These are phyloP conservation scores for Ustanciosporium gigantosporum DNA, from an alignment of 1,284 basidiomycete species.

Conservation along the genomic window DNA sequence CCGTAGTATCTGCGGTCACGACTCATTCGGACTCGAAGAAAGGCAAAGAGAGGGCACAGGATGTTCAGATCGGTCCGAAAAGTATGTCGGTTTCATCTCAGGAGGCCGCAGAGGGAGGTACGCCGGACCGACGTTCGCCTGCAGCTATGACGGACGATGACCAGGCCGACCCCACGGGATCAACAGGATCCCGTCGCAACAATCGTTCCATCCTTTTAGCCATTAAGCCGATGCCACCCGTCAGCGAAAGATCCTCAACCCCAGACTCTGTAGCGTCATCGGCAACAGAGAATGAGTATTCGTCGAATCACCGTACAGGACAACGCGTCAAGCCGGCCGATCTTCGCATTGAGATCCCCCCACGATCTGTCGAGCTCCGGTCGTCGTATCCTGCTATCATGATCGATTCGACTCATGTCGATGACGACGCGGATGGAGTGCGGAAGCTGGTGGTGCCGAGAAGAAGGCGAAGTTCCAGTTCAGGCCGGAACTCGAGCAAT, in stretches of 20 bases:
- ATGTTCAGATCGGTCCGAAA: too few relatives aligned
- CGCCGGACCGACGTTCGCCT: too few relatives aligned
- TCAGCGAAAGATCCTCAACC: constrained; percentile 23
- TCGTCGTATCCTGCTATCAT: constrained; percentile 26
- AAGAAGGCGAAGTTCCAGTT: constrained; percentile 14
- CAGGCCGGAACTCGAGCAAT: constrained; percentile 5
- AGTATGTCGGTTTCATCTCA: too few relatives aligned
- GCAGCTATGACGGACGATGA: too few relatives aligned
- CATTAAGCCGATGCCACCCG: constrained; percentile 9
- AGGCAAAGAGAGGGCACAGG: background rate
- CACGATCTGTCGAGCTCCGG: constrained; percentile 23
- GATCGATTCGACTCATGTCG: constrained; percentile 25
- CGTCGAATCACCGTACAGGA: background rate
- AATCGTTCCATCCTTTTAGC: constrained; percentile 4
- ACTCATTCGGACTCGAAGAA: background rate
- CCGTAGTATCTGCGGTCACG: background rate
- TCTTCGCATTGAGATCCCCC: constrained; percentile 34
- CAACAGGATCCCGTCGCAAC: background rate
- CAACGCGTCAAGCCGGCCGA: constrained; percentile 8
- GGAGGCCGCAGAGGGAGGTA: too few relatives aligned
- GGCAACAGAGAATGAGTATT: background rate
- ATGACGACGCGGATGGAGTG: constrained; percentile 18
- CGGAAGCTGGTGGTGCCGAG: constrained; percentile 1
- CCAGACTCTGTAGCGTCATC: constrained; percentile 11
- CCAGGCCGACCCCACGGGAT: too few relatives aligned